Base-by-base conservation (phyloP, 2,329 filamentous ascomycete genomes). In the Exophiala spinifera region DNA sequence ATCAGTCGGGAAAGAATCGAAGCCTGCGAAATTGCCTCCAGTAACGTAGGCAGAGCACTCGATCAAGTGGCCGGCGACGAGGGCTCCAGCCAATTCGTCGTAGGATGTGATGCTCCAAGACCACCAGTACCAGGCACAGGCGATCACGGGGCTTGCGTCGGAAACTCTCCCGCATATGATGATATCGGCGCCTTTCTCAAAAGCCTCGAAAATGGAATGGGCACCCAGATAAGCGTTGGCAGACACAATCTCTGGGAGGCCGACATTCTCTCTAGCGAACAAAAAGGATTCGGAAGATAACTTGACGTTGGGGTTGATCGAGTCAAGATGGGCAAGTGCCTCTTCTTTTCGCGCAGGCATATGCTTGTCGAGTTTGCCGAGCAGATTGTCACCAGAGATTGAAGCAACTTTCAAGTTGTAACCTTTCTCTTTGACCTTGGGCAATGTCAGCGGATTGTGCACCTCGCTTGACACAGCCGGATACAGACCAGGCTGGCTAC, bases 121-220 rank as follows among this genome's bases (percentile, higher is more conserved):
- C 48, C 83, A 73, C 75, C 79, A 84, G 69, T 73, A 83, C 62
- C 75, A 76, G 0, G 80, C 80, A 0, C 79, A 78, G 0, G 76
- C 81, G 53, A 83, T 81, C 0, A 81, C 78, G 0, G 78, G 79
- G 1, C 73, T 75, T 0, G 78, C 77, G 58, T 79, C 77, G 0
- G 75, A 71, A 1, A 75, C 75, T 3, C 77, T 71, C 2, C 73
- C 73, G 56, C 71, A 73, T 15, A 76, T 65, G 3, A 76, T 65
- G 47, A 76, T 73, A 55, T 75, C 70, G 1, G 71, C 72, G 1
- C 72, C 73, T 5, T 64, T 52, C n/a, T 65, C 61, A 1, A 75
- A 61, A 8, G 64, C 77, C 19, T 68, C 66, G 4, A 72, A 69
- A 14, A 81, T 79, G 3, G 71, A 77, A 51, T 76, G 68, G 13